Evolutionary conservation across 1,284 basidiomycete species (phyloP).

Genomic region (Naganishia sp.): DNA sequence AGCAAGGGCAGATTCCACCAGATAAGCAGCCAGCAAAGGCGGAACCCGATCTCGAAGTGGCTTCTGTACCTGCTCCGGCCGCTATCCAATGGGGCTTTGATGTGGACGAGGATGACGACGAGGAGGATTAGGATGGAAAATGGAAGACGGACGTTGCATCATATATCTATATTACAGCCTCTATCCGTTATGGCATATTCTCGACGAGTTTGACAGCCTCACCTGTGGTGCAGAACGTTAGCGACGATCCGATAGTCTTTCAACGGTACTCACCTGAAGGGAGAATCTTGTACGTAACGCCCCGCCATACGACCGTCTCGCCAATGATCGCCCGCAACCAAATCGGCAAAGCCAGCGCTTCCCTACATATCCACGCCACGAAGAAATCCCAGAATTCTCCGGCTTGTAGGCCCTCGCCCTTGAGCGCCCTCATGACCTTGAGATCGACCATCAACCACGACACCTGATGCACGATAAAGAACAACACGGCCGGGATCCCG

Average conservation of each 20-base stretch:
- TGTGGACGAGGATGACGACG: conserved; percentile 27
- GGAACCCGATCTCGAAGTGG: background rate
- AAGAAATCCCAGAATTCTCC: conserved; percentile 58
- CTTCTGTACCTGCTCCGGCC: background rate
- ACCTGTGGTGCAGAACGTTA: background rate
- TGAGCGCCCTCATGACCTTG: conserved; percentile 43
- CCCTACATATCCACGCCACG: conserved; percentile 72
- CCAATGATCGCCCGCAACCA: conserved; percentile 78
- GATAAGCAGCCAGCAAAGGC: conserved; percentile 58
- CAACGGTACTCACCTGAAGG: conserved; percentile 41
- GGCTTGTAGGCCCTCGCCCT: conserved; percentile 25
- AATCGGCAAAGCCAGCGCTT: conserved; percentile 78
- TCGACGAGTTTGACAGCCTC: conserved; percentile 25
- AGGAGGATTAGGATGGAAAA: conserved; percentile 8
- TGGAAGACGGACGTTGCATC: background rate
- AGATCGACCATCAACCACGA: conserved; percentile 57
- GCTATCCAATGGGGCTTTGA: conserved; percentile 16
- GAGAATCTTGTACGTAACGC: conserved; percentile 53
- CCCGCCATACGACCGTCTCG: conserved; percentile 79
- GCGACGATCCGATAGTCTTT: no score
- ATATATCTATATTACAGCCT: background rate
- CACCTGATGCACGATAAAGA: conserved; percentile 71
- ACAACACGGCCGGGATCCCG: conserved; percentile 62
- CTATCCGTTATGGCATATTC: conserved; percentile 5
- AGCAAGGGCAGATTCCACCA: conserved; percentile 65